Evolutionary conservation across 2,329 filamentous ascomycete species (phyloP), one percentile per base, ranked within the genome.

Genomic region (Talaromyces rugulosus): DNA sequence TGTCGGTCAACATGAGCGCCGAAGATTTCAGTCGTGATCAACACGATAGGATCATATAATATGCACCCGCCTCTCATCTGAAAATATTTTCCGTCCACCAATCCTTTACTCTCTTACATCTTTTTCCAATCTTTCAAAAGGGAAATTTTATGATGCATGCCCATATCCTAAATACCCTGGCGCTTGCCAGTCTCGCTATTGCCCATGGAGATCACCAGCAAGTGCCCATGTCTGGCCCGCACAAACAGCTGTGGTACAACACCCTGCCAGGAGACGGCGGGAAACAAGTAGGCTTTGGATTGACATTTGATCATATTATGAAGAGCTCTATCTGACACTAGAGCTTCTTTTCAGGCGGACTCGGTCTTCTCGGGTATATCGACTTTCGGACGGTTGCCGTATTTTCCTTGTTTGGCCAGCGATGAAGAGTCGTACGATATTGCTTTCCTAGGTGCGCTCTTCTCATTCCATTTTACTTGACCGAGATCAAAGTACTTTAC

Each of bases 361-460:
- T 92, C 90, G 0, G 90, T 95, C 62, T 96, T 95, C 77, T 94
- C 90, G 1, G 91, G 91, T 31, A 95, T 96, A 70, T 90, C 89
- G 0, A 96, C 91, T 7, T 95, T 95, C 72, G 91, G 90, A 11
- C 87, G 90, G 57, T 79, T 95, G 50, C 87, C 88, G 5, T 95
- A 96, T 76, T 85, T 83, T 62, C 89, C 90, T 3, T 96, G 91
- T 72, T 81, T 96, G 4, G 81, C 85, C n/a, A 87, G 84, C 64
- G 82, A 86, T 47, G 83, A 86, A 30, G 87, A 89, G 66, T 85
- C 87, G 69, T 96, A 89, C 69, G 91, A 96, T 66, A 93, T 96
- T 75, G 91, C 91, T 1, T 95, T 96, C 74, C 85, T 95, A 57
- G 91, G 89, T 89, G 74, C 57, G 78, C 55, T 12, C 9, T 14